Percentiles rank a stretch among this genome's conserved stretches.
Evolutionary conservation across 164 flowering plant genomes (phyloP).

Genomic region (Umbellularia californica): DNA sequence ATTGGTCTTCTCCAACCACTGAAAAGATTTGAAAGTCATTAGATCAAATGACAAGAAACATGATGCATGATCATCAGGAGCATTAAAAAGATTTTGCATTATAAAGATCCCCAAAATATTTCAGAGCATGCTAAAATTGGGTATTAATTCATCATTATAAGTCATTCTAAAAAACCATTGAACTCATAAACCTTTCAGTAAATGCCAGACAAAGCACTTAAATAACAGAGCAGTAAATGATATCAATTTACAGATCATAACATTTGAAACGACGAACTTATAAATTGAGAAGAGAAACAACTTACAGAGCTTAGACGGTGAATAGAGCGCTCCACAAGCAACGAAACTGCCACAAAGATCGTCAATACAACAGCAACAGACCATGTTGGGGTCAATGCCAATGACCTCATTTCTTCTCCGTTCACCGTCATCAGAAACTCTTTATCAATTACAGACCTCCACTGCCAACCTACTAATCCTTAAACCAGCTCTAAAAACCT

Average conservation of each 20-base stretch:
- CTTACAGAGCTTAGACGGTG: conserved; percentile 82
- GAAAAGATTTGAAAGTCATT: conserved; percentile 16
- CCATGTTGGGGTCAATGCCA: conserved; percentile 99
- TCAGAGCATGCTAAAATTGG: background rate
- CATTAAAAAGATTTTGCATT: too few species aligned
- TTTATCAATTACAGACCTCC: background rate
- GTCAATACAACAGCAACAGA: conserved; percentile 92
- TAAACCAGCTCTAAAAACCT: background rate
- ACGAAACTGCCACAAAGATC: conserved; percentile 79
- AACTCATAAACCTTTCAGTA: background rate
- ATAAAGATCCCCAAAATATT: background rate
- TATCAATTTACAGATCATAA: too few species aligned
- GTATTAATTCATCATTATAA: background rate
- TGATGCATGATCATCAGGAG: background rate
- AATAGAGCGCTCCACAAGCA: conserved; percentile 90
- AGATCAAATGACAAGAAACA: conserved; percentile 5
- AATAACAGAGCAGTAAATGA: too few species aligned
- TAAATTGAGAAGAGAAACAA: conserved; percentile 5
- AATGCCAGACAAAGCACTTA: too few species aligned
- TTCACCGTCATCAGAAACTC: conserved; percentile 38
- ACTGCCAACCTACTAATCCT: background rate
- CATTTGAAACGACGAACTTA: background rate
- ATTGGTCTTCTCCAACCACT: conserved; percentile 91
- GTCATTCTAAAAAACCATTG: background rate
- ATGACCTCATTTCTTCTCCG: conserved; percentile 49